Evolutionary conservation across 2,329 filamentous ascomycete genomes (phyloP).

Genomic region (Botrytis sinoallii): DNA sequence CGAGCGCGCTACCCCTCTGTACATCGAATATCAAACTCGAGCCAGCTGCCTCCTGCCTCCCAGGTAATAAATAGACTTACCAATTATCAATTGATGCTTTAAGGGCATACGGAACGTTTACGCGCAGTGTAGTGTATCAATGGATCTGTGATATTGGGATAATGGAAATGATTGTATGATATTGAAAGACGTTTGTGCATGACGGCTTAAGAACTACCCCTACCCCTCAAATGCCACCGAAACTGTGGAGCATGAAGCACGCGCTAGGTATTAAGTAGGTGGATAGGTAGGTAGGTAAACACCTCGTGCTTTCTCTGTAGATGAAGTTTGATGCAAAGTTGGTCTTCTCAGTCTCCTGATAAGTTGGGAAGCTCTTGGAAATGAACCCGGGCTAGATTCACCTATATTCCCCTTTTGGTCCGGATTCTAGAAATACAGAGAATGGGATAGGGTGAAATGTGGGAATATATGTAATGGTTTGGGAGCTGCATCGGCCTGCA

Average conservation of each 20-base stretch:
- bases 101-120: not conserved
- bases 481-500: not conserved
- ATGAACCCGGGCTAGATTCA: not conserved
- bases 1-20: not conserved
- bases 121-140: too few relatives aligned
- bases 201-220: not conserved
- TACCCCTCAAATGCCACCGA: not conserved
- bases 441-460: not conserved
- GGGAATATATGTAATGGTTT: not conserved
- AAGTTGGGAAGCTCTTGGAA: not conserved
- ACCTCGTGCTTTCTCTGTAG: not conserved
- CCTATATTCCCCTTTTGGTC: not conserved
- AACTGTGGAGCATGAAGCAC: not conserved
- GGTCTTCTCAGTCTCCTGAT: not conserved
- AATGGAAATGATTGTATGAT: not conserved
- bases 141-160: not conserved
- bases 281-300: not conserved
- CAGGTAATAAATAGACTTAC: too few relatives aligned
- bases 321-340: not conserved
- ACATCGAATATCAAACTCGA: not conserved
- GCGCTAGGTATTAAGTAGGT: not conserved
- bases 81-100: not conserved
- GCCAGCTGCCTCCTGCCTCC: too few relatives aligned
- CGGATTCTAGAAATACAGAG: not conserved
- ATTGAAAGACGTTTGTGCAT: not conserved